These are phyloP conservation scores for Ophiosphaerella narmari DNA, from an alignment of 2,329 filamentous ascomycete species.

Conservation along the genomic window DNA sequence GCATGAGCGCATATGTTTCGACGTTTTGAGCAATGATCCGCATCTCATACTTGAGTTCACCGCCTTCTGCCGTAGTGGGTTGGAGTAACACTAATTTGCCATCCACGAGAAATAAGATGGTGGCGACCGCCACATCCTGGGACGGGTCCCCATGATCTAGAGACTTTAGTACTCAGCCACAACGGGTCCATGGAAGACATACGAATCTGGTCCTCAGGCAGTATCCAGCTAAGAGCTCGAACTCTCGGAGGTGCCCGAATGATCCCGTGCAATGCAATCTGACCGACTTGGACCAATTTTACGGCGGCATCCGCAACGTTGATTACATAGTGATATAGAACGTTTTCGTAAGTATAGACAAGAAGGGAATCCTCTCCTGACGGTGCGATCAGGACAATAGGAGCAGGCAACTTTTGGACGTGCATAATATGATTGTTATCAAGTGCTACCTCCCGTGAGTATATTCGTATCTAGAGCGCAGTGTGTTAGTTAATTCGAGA, in stretches of 20 bases:
- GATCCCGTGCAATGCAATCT: conserved; percentile 96
- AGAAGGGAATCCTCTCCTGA: conserved; percentile 93
- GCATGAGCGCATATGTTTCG: conserved; percentile 91
- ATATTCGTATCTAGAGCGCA: conserved; percentile 71
- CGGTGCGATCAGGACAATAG: conserved; percentile 86
- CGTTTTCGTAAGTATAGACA: conserved; percentile 96
- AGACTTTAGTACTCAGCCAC: conserved; percentile 17
- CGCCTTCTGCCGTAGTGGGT: conserved; percentile 79
- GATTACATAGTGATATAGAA: conserved; percentile 93
- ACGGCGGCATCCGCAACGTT: conserved; percentile 71
- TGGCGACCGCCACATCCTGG: conserved; percentile 90
- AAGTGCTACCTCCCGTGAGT: conserved; percentile 82
- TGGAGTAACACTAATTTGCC: conserved; percentile 93
- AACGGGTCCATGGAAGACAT: conserved; percentile 31
- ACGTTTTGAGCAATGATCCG: conserved; percentile 93
- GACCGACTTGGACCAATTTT: conserved; percentile 87
- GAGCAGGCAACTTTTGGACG: conserved; percentile 76
- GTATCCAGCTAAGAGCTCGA: conserved; percentile 90
- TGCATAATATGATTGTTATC: conserved; percentile 75
- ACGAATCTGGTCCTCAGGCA: conserved; percentile 87
- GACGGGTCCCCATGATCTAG: conserved; percentile 85
- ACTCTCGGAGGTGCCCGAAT: conserved; percentile 92
- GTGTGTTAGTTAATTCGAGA: conserved; percentile 7
- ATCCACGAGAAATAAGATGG: conserved; percentile 94
- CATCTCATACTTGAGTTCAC: conserved; percentile 97